Evolutionary conservation across 768 basidiomycete species (phyloP), one percentile per base, ranked within the genome.

Genomic region (Strobilomyces echinocephalus): DNA sequence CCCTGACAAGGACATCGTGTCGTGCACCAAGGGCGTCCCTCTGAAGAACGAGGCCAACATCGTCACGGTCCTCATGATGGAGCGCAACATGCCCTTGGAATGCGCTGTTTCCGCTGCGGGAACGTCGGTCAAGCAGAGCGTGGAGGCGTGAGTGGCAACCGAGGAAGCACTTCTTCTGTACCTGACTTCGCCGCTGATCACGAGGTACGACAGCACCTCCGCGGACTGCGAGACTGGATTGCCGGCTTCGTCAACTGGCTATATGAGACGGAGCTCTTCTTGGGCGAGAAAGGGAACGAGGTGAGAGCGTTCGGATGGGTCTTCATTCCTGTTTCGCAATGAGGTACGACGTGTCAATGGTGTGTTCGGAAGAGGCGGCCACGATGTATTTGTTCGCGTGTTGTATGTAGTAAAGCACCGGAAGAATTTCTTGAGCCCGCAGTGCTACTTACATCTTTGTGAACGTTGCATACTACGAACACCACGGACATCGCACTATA

Each of bases 221-320:
- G 69, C n/a, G 78, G 77, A 8, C 63, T 85, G 28, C 76, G 77
- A 34, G 79, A 84, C 54, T 80, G 75, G 56, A 73, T 86, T 36
- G 72, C 76, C 3, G 84, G 84, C 8, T 73, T 71, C n/a, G 59
- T 81, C n/a, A 78, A 85, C 58, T 85, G 84, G 84, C 54, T 75
- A 34, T 87, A 85, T 58, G 82, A 85, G 66, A 83, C 79, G 0
- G 77, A 84, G 54, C 61, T 82, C 41, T 85, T 78, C 61, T 78
- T 87, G 46, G 81, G 80, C 34, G 74, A 74, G 46, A 78, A 77
- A 51, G 82, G 81, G 0, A 76, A 74, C 38, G 79, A 84, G 63
- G 79, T 84, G 34, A 72, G 79, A 59, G 72, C 73, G 4, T 83
- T 82, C 64, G 82, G 83, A 34, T 85, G 83, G 84, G 77, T 84